Evolutionary conservation across 768 basidiomycete species (phyloP), one percentile per base, ranked within the genome.

Genomic region (Suillus paluster): DNA sequence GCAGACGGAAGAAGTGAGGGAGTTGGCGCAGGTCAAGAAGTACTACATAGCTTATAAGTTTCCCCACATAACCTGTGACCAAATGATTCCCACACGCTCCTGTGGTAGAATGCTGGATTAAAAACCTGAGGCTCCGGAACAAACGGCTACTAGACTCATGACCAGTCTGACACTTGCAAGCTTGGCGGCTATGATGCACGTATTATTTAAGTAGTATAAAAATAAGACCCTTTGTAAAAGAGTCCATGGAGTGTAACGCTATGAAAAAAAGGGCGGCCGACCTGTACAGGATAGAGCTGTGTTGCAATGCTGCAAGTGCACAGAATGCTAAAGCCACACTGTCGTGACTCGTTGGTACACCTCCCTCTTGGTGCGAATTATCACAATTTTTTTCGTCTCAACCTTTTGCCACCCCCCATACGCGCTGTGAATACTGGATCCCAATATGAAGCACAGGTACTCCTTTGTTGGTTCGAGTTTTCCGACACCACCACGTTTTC

Each of bases 351-450:
- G 53, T 42, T 41, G 60, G 53, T 63, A 61, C 30, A 66, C 4
- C n/a, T 68, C 62, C 38, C 66, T 61, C 57, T 63, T 66, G 10
- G 67, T 69, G 25, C 39, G 63, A 42, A 70, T 69, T 12, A 63
- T 60, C 14, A 71, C 10, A 41, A 70, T 56, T n/a, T 64, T 44
- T 42, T 30, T 56, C 1, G 69, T 69, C 21, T 64, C 64, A 1
- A 64, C 65, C 46, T 67, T 71, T 11, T 69, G 63, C 69, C 70
- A 70, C 36, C 66, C 64, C 53, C 61, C 56, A 42, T 71, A 41
- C 3, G 57, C 61, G 33, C 62, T 69, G 19, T 70, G 64, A 38
- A 71, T 61, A 12, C 70, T 70, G 1, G 61, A 71, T 21, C 67
- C 67, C 4, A 69, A 60, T 8, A 71, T 38, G 41, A 71, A 68